Evolutionary conservation across 139 green algal genomes (phyloP), one percentile per base, ranked within the genome.

Genomic region (Chlorella sp.): DNA sequence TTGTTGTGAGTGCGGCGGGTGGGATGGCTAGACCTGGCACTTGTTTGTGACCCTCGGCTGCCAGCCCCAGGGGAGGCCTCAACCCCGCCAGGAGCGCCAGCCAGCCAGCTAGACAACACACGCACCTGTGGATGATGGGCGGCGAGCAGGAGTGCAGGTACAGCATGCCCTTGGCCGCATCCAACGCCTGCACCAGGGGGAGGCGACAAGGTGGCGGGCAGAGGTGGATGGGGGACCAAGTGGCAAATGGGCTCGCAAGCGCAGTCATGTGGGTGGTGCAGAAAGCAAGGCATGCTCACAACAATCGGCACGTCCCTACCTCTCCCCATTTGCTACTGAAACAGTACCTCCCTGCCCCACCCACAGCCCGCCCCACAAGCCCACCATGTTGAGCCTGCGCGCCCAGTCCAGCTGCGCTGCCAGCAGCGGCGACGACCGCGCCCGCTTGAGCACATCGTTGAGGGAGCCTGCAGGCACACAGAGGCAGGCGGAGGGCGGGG

Each of bases 81-180:
- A 5, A 57, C 48, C 48, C 64, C 64, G 69, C 69, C 69, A 77
- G 28, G 22, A 34, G 69, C 69, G 30, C 34, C 75, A 78, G 14
- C 71, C n/a, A 83, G 78, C 48, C 82, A 42, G 57, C 36, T 85
- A 53, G 22, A 30, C 0, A 15, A 34, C 88, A 90, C n/a, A 66
- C 39, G 11, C 82, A 86, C 37, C 92, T 73, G 84, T 96, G 93
- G 60, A 96, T 93, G 90, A 96, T 91, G 24, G 93, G 93, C 26
- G 93, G 94, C 34, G 88, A 83, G 87, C 85, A 91, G 61, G 81
- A 87, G 92, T 96, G 94, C 68, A 96, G 92, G 90, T 96, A 96
- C 42, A 91, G 88, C 92, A 96, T 96, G 87, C 94, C 93, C 87
- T 94, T 94, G 32, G 94, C 92, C 30, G 93, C 92, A 68, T 93